Evolutionary conservation across 148 eudicot genomes (phyloP).

Genomic region (Chenopodium formosanum): DNA sequence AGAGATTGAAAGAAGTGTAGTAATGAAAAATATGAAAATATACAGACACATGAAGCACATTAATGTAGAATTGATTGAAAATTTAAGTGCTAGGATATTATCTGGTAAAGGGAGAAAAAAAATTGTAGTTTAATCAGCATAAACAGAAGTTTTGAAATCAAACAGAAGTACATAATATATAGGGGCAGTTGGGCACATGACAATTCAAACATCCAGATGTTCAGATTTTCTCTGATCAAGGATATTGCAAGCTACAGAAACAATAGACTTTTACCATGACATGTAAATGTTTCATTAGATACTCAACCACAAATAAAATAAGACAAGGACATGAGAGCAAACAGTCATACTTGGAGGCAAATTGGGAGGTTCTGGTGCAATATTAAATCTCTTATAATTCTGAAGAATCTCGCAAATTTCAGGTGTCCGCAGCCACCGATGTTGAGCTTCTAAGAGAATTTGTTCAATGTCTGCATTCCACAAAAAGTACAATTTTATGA

Average conservation of each 20-base stretch:
- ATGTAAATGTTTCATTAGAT: not conserved
- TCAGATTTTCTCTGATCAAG: not conserved
- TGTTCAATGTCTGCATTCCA: constrained; percentile 60
- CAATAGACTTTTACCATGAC: not conserved
- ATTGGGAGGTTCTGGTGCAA: constrained; percentile 66
- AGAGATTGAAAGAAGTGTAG: not conserved
- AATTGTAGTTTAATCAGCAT: not conserved
- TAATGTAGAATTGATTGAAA: not conserved
- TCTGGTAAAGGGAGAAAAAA: not conserved
- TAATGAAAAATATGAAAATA: not conserved
- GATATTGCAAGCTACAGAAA: not conserved
- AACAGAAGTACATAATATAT: not conserved
- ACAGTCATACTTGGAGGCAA: constrained; percentile 59
- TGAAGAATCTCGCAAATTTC: constrained; percentile 80
- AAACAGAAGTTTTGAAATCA: not conserved
- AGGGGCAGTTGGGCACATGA: not conserved
- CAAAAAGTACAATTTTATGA: not conserved
- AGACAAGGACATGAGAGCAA: not conserved
- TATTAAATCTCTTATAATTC: constrained; percentile 49
- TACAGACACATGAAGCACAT: not conserved
- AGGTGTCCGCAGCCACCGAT: constrained; percentile 81
- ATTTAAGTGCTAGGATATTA: not conserved
- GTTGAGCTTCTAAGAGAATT: constrained; percentile 66
- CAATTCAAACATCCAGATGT: not conserved
- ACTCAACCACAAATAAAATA: constrained; percentile 10